Conservation (phyloP, 2,329 filamentous ascomycete genomes). For the Diplodia scrobiculata region DNA sequence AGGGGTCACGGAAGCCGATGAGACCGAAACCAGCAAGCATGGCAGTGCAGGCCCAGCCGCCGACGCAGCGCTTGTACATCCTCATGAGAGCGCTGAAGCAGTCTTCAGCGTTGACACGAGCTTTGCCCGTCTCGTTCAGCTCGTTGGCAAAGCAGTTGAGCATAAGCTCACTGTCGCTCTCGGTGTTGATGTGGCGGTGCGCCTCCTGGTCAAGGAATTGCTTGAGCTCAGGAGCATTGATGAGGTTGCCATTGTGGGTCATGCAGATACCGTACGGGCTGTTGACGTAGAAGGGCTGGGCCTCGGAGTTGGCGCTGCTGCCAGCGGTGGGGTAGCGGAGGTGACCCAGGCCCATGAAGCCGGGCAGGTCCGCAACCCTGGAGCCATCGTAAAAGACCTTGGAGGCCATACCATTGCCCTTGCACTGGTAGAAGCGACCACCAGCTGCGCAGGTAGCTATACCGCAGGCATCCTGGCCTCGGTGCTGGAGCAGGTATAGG, state of each 20-base stretch:
- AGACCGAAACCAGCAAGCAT: constrained; percentile 82
- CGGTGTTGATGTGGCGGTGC: constrained; percentile 85
- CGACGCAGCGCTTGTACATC: constrained; percentile 73
- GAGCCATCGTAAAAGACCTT: constrained; percentile 82
- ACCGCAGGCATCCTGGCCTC: constrained; percentile 85
- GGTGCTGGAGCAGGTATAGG: constrained; percentile 51
- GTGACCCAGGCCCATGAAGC: constrained; percentile 84
- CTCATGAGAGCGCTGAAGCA: constrained; percentile 70
- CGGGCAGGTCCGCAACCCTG: constrained; percentile 72
- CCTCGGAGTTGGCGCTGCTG: constrained; percentile 79
- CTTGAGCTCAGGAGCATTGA: constrained; percentile 72
- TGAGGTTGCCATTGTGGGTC: constrained; percentile 84
- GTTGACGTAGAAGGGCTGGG: constrained; percentile 92
- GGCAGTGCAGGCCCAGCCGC: constrained; percentile 76
- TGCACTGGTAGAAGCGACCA: constrained; percentile 83
- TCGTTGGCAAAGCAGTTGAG: constrained; percentile 86
- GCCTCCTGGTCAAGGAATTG: constrained; percentile 74
- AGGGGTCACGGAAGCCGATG: constrained; percentile 75
- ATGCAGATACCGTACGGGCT: constrained; percentile 78
- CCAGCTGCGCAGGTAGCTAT: constrained; percentile 74
- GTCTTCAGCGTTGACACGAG: constrained; percentile 75
- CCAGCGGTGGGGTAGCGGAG: constrained; percentile 88
- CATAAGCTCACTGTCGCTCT: constrained; percentile 84
- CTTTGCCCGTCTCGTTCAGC: constrained; percentile 77
- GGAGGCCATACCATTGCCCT: constrained; percentile 84